Conservation (phyloP, 257 asterid genomes). For the Salvia hispanica region DNA sequence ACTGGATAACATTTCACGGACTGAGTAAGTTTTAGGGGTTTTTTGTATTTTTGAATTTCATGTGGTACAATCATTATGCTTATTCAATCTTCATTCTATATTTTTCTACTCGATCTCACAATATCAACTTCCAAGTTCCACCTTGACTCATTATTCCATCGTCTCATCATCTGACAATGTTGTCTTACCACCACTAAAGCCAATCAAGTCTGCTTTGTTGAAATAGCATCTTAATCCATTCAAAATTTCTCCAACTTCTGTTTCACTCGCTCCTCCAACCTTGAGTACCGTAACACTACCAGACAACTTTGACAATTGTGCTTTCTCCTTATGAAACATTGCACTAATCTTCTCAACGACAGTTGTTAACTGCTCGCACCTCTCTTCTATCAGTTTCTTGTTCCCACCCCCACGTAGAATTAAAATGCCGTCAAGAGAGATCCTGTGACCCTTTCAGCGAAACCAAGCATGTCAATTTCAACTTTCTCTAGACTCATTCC, state of each 20-base stretch:
- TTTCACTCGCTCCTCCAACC: conserved; percentile 95
- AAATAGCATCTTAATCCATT: no score
- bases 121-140: no score
- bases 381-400: conserved; percentile 86
- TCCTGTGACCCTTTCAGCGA: conserved; percentile 80
- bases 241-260: conserved; percentile 87
- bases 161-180: no score
- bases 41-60: no score
- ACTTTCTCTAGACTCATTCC: conserved; percentile 69
- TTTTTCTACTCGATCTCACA: no score
- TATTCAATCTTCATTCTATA: no score
- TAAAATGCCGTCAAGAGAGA: conserved; percentile 81
- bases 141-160: no score
- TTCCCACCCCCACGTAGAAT: conserved; percentile 88
- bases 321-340: conserved; percentile 86
- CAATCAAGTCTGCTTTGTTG: no score
- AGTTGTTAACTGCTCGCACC: conserved; percentile 89
- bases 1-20: no score
- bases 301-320: conserved; percentile 83
- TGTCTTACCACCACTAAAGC: no score
- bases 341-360: conserved; percentile 68
- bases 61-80: no score
- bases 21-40: no score
- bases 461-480: conserved; percentile 82
- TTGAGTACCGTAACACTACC: conserved; percentile 95